Conservation (phyloP, 2,329 filamentous ascomycete genomes). For the Colletotrichum ledebouriae region DNA sequence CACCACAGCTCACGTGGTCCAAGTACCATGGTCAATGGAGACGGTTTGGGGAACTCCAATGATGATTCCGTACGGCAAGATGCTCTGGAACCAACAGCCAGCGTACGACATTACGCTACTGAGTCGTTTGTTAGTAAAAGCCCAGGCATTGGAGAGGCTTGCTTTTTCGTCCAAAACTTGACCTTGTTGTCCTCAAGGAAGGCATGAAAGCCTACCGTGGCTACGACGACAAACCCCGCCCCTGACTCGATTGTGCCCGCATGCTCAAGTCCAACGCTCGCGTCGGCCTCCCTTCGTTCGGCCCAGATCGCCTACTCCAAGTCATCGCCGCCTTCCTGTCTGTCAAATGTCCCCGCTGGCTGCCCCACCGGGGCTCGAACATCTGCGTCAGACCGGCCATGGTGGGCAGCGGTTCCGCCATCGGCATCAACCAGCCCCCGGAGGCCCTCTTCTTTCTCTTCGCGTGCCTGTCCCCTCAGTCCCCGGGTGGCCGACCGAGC, state of each 20-base stretch:
- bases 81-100: slow-evolving; percentile 78
- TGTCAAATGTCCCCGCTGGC: slow-evolving; percentile 70
- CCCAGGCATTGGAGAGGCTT: no score
- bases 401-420: slow-evolving; percentile 71
- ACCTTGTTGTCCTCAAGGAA: slow-evolving; percentile 55
- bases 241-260: slow-evolving; percentile 71
- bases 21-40: slow-evolving; percentile 70
- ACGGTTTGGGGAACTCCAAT: slow-evolving; percentile 75
- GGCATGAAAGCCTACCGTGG: slow-evolving; percentile 81
- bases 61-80: slow-evolving; percentile 74
- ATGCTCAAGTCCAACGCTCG: slow-evolving; percentile 63
- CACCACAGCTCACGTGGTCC: slow-evolving; percentile 75
- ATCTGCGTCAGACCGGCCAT: slow-evolving; percentile 76
- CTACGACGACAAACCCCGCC: slow-evolving; percentile 73
- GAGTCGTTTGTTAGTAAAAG: slow-evolving; percentile 69
- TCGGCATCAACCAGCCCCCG: slow-evolving; percentile 73
- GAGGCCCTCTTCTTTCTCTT: slow-evolving; percentile 78
- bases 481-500: not conserved
- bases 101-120: slow-evolving; percentile 80
- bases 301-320: slow-evolving; percentile 72
- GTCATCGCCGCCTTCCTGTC: slow-evolving; percentile 71
- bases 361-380: slow-evolving; percentile 70
- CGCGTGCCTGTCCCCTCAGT: slow-evolving; percentile 49
- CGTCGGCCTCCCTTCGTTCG: slow-evolving; percentile 75
- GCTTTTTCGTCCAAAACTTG: no score